Evolutionary conservation across 768 basidiomycete species (phyloP), one percentile per base, ranked within the genome.

Genomic region (Lactarius vividus): DNA sequence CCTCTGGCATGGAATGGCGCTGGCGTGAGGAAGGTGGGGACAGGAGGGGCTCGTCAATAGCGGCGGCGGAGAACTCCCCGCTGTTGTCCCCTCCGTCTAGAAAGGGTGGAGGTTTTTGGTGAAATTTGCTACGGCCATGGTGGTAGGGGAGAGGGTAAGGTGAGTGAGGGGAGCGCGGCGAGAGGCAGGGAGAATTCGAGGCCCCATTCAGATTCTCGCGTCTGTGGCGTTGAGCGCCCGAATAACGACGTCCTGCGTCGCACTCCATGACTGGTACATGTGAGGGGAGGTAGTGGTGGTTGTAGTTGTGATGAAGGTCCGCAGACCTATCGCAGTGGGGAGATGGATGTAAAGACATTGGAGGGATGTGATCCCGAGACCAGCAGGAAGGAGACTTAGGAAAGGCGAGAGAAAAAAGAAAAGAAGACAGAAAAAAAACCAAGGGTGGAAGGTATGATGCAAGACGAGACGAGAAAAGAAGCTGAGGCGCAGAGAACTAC

Each of bases 81-180:
- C 29, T 2, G 52, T 52, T 26, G 18, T 5, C 15, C 13, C 10
- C 31, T 2, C 23, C 42, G 8, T 46, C 28, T 7, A 37, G 26
- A 18, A 10, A 9, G 29, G 29, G 18, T n/a, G n/a, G 23, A 28
- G 16, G 40, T 15, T 23, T 29, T 23, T 33, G 54, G 31, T 55
- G 52, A 0, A 42, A 13, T 37, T 57, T 57, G 31, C 11, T 54
- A 20, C 26, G 61, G 10, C n/a, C 20, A 18, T 46, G 53, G 49
- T 62, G 57, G 29, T 63, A 67, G 66, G 66, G 66, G 37, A 67
- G 56, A 8, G 66, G 66, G 57, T 67, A 67, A 0, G 66, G 55
- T 3, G 55, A 18, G 29, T 35, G 55, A 2, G 55, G 66, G 0
- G 61, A 62, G 37, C 57, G 56, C 16, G 65, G 61, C 13, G 64